These are phyloP conservation scores for Aspergillus pseudotamarii DNA, from an alignment of 2,329 filamentous ascomycete genomes.

Conservation along the genomic window DNA sequence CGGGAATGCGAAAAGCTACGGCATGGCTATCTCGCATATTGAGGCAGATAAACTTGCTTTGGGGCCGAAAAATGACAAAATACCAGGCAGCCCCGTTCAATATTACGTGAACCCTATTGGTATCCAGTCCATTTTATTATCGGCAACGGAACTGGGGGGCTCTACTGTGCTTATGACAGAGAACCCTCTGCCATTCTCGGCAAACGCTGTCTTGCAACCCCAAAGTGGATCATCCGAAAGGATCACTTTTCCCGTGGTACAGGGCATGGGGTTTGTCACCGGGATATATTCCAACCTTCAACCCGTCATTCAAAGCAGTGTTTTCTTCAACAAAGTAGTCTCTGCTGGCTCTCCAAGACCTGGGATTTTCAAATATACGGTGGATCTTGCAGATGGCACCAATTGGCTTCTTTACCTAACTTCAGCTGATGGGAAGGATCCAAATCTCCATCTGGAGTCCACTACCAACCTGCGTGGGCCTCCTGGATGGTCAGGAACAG, in stretches of 20 bases:
- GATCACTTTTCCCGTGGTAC: conserved; percentile 79
- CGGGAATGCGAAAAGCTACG: conserved; percentile 69
- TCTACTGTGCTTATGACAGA: conserved; percentile 61
- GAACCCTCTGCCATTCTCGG: conserved; percentile 58
- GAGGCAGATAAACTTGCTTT: conserved; percentile 69
- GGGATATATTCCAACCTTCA: conserved; percentile 71
- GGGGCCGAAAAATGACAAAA: conserved; percentile 57
- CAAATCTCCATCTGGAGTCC: conserved; percentile 70
- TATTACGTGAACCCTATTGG: conserved; percentile 83
- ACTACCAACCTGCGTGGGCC: conserved; percentile 67
- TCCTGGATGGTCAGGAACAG: conserved; percentile 70
- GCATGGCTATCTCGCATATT: conserved; percentile 75
- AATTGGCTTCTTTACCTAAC: conserved; percentile 82
- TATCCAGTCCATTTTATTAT: conserved; percentile 78
- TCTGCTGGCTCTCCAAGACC: conserved; percentile 58
- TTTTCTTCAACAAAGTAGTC: conserved; percentile 71
- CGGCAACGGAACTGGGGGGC: conserved; percentile 70
- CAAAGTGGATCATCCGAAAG: conserved; percentile 57
- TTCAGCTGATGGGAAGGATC: conserved; percentile 58
- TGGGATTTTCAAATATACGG: conserved; percentile 74
- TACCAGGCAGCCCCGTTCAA: conserved; percentile 59
- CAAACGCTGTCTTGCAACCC: conserved; percentile 68
- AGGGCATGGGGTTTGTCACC: conserved; percentile 88
- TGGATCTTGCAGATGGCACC: conserved; percentile 70
- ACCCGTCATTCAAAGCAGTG: conserved; percentile 72